phyloP scores from a whole-genome alignment of 179 eudicot genomes.

The Heliamphora pulchella region DNA sequence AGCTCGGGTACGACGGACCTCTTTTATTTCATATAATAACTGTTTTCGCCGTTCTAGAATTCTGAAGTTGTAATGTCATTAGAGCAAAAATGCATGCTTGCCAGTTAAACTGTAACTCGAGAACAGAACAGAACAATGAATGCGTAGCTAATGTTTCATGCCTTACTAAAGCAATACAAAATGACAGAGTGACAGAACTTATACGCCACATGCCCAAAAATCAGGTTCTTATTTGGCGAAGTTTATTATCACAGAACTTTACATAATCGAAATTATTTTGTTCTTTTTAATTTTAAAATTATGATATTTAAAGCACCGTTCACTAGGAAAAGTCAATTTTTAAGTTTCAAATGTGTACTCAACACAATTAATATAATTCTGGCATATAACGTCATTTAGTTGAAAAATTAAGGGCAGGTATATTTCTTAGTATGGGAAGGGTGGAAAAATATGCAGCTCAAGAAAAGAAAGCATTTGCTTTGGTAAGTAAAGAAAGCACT shows the following conservation, averaged over 20 bases:
- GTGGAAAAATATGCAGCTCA: background rate
- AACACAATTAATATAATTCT: background rate
- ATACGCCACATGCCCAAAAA: background rate
- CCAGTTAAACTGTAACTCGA: background rate
- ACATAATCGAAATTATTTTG: background rate
- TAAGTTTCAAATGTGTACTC: background rate
- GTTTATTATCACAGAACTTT: background rate
- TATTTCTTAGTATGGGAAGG: background rate
- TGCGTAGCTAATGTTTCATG: background rate
- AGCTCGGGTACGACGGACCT: slow-evolving; percentile 86
- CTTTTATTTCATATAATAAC: slow-evolving; percentile 68
- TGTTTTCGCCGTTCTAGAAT: slow-evolving; percentile 66
- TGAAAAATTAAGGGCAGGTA: background rate
- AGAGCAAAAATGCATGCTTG: slow-evolving; percentile 6
- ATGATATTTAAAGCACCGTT: background rate
- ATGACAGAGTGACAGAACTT: background rate
- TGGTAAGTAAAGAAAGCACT: background rate
- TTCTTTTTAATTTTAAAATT: too few relatives aligned
- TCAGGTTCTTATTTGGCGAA: too few relatives aligned
- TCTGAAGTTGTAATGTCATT: slow-evolving; percentile 37
- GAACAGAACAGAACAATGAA: background rate
- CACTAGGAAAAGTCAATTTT: background rate
- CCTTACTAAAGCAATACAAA: background rate
- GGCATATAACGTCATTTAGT: background rate
- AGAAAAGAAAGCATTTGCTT: background rate